Evolutionary conservation across 2,329 filamentous ascomycete genomes (phyloP).

Genomic region (Onygenales sp.): DNA sequence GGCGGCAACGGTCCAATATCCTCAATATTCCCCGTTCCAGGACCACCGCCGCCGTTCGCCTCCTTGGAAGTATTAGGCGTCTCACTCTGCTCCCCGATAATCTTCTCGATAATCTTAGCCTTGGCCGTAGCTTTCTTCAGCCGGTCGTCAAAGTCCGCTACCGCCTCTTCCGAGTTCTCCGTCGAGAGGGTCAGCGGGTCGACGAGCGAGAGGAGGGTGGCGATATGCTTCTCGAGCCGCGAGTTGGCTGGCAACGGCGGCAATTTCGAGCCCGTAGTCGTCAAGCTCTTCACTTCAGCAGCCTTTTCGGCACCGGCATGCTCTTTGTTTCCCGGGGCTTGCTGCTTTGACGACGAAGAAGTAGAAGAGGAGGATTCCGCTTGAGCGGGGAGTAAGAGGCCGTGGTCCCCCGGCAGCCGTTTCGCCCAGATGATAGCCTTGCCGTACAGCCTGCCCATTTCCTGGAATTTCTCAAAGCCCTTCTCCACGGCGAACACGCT

Average conservation of each 20-base stretch:
- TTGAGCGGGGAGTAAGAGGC: not conserved
- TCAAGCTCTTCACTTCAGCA: not conserved
- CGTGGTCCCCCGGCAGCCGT: slow-evolving; percentile 41
- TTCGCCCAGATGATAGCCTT: slow-evolving; percentile 77
- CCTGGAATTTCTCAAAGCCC: slow-evolving; percentile 84
- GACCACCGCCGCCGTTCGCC: not conserved
- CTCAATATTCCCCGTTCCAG: slow-evolving; percentile 24
- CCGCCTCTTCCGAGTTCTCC: slow-evolving; percentile 76
- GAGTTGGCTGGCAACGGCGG: slow-evolving; percentile 21
- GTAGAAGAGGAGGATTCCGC: not conserved
- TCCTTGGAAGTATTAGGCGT: slow-evolving; percentile 17
- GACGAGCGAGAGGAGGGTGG: slow-evolving; percentile 63
- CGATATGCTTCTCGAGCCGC: slow-evolving; percentile 67
- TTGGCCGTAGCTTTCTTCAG: slow-evolving; percentile 76
- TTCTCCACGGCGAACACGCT: slow-evolving; percentile 84
- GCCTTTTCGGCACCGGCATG: not conserved
- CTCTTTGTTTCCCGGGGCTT: not conserved
- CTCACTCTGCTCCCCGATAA: slow-evolving; percentile 43
- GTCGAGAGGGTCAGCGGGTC: slow-evolving; percentile 70
- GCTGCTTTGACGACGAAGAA: not conserved
- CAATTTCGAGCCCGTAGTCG: not conserved
- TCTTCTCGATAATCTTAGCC: slow-evolving; percentile 72
- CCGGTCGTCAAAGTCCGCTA: slow-evolving; percentile 85
- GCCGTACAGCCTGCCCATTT: slow-evolving; percentile 69
- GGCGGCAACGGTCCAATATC: slow-evolving; percentile 35